Percentiles rank a stretch among this genome's conserved stretches.
Evolutionary conservation across 2,329 filamentous ascomycete genomes (phyloP).

Genomic region (Akanthomyces muscarius): DNA sequence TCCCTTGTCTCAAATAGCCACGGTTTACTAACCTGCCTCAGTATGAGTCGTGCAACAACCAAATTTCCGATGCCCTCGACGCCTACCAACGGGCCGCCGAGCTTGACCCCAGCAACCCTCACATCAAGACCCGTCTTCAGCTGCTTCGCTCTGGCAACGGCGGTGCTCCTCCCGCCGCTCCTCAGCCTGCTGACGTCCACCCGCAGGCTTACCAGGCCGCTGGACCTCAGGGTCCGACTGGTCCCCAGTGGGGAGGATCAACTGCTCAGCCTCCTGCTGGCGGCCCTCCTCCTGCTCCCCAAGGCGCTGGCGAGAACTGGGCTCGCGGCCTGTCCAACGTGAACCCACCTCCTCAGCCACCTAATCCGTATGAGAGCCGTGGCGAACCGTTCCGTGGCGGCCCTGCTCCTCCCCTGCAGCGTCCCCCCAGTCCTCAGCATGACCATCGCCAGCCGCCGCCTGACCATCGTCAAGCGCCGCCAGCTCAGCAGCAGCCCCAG

Average conservation of each 20-base stretch:
- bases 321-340: conserved; percentile 73
- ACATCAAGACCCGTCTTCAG: conserved; percentile 93
- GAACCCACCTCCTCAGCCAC: conserved; percentile 67
- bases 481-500: conserved; percentile 9
- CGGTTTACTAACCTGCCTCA: conserved; percentile 37
- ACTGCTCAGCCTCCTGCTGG: conserved; percentile 49
- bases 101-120: conserved; percentile 85
- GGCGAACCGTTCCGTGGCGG: conserved; percentile 66
- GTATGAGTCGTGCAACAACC: conserved; percentile 99
- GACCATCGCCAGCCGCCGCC: conserved; percentile 55
- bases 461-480: conserved; percentile 23
- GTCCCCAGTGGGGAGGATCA: conserved; percentile 84
- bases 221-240: conserved; percentile 76
- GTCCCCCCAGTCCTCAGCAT: conserved; percentile 72
- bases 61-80: conserved; percentile 92
- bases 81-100: conserved; percentile 93
- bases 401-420: conserved; percentile 60
- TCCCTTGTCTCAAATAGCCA: conserved; percentile 1
- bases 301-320: conserved; percentile 50
- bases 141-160: conserved; percentile 79
- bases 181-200: conserved; percentile 93
- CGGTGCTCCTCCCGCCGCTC: conserved; percentile 67
- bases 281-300: conserved; percentile 62
- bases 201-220: conserved; percentile 87
- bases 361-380: conserved; percentile 76